Percentiles rank a stretch among this genome's conserved stretches.
phyloP scores from a whole-genome alignment of 768 basidiomycete species.

The Nidula microcarpa region DNA sequence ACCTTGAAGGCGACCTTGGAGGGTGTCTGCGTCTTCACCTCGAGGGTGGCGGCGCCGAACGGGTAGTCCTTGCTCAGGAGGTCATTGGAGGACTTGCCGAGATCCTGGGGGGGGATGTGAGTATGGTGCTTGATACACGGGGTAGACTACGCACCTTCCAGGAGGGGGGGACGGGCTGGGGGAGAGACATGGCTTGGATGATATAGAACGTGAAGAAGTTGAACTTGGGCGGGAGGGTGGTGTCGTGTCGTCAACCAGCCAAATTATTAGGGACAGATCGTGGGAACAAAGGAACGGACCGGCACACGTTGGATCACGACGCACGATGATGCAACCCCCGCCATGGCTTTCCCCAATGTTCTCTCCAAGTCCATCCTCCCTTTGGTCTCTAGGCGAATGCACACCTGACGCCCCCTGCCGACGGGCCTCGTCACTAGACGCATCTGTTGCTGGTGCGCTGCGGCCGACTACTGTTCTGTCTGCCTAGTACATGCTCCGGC shows the following conservation, averaged over 20 bases:
- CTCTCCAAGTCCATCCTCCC: background rate
- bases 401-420: no score
- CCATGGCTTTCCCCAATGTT: background rate
- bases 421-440: no score
- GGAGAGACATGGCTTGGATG: constrained; percentile 70
- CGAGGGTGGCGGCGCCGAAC: constrained; percentile 67
- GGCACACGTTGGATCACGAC: constrained; percentile 2
- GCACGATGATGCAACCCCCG: background rate
- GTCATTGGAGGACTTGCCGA: constrained; percentile 97
- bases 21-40: constrained; percentile 87
- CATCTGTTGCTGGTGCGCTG: no score
- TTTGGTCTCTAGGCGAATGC: no score
- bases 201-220: background rate
- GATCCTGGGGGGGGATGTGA: constrained; percentile 53
- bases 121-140: background rate
- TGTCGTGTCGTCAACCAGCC: background rate
- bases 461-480: no score
- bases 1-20: constrained; percentile 95
- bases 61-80: constrained; percentile 90
- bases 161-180: constrained; percentile 94
- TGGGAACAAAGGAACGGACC: constrained; percentile 7
- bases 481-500: no score
- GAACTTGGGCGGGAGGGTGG: background rate
- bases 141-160: constrained; percentile 70
- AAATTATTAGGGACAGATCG: constrained; percentile 1